Base-by-base conservation (phyloP, 352 stramenopile species). In the Peronosclerospora sorghi region DNA sequence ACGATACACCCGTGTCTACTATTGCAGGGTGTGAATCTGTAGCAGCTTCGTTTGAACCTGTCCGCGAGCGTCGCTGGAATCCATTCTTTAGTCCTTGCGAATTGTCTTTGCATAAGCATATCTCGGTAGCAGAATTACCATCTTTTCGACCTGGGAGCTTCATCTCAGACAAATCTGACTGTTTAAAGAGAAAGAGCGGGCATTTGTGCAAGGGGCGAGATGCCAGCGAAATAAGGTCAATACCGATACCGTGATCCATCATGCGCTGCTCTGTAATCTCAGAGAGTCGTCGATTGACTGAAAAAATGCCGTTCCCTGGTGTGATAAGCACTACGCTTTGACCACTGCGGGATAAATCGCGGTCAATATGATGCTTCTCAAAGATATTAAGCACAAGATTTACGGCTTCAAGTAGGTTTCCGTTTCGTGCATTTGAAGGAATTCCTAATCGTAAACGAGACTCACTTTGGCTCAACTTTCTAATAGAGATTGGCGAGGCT, bases 191-290 rank as follows among this genome's bases (percentile, higher is more conserved):
- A 65, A 99, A 99, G 24, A 99, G 90, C 9, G 96, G 96, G 6
- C 92, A 96, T 35, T 97, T 96, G 65, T 99, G 95, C 6, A 99
- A 62, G 21, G 96, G 96, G 8, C 94, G 95, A 19, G 96, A 83
- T 2, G 90, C 82, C 9, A 68, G 95, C 23, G 88, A 97, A 23
- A 99, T 83, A 59, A 98, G 89, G 62, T 99, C 96, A 49, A 97
- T 98, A 26, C 96, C 96, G 50, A 99, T 98, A 32, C 95, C 96
- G 62, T 98, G 96, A 56, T 99, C 96, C 95, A 99, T 98, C 95
- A 99, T 99, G 21, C 96, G 75, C 68, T 98, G 95, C 51, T 98
- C 97, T 12, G 95, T 98, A 43, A 98, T 98, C 43, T 91, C 76
- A n/a, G 87, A 83, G 17, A 98, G 71, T 19, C 77, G 76, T 53